Percentiles rank a stretch among this genome's conserved stretches.
Conservation (phyloP, 2,329 filamentous ascomycete genomes). For the Colletotrichum sp. region DNA sequence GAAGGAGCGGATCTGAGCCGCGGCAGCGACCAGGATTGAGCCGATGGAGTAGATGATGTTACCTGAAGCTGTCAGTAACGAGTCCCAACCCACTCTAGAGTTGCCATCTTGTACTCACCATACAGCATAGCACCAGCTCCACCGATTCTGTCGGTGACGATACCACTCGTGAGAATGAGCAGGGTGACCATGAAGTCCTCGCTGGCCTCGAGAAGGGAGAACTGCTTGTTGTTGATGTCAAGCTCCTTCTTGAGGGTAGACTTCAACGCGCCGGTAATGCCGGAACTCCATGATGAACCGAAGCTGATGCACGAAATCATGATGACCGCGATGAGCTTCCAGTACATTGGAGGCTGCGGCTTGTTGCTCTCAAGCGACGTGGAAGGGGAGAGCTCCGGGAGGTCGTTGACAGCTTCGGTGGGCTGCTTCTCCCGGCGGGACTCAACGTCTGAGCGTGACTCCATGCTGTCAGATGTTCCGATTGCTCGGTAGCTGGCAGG, state of each 20-base stretch:
- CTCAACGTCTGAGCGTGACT: slow-evolving; percentile 2
- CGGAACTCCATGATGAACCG: slow-evolving; percentile 64
- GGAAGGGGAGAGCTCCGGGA: neutral
- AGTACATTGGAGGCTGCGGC: slow-evolving; percentile 6
- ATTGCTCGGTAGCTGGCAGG: neutral
- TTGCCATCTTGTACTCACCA: neutral
- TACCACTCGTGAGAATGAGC: slow-evolving; percentile 58
- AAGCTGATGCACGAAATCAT: slow-evolving; percentile 62
- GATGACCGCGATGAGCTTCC: slow-evolving; percentile 42
- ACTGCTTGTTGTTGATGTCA: slow-evolving; percentile 64
- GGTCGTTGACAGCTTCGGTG: slow-evolving; percentile 4
- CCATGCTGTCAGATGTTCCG: neutral
- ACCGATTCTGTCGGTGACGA: slow-evolving; percentile 63
- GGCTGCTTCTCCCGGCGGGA: slow-evolving; percentile 6
- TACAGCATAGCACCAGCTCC: slow-evolving; percentile 49
- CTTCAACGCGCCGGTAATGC: slow-evolving; percentile 66
- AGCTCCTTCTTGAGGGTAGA: slow-evolving; percentile 66
- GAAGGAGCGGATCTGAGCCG: slow-evolving; percentile 60
- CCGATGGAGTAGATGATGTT: slow-evolving; percentile 64
- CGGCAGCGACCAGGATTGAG: slow-evolving; percentile 63
- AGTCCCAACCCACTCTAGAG: neutral
- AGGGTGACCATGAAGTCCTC: slow-evolving; percentile 67
- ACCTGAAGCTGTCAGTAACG: slow-evolving; percentile 38
- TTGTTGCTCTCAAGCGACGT: neutral
- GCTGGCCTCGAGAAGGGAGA: slow-evolving; percentile 62